Evolutionary conservation across 164 flowering plant species (phyloP).

Genomic region (Dillenia turbinata): DNA sequence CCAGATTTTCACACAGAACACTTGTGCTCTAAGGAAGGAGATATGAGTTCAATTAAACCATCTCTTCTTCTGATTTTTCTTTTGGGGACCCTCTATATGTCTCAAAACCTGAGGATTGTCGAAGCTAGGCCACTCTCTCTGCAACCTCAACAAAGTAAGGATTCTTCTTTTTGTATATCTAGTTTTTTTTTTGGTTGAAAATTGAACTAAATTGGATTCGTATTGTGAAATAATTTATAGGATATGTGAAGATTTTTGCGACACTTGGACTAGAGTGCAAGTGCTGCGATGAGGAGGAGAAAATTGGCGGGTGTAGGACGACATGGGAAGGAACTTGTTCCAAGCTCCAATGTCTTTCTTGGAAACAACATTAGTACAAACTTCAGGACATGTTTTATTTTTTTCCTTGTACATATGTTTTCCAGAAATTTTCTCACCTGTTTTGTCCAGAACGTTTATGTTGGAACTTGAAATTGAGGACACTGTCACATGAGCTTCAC

Average conservation of each 20-base stretch:
- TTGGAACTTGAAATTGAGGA: no score
- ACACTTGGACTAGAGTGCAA: slow-evolving; percentile 37
- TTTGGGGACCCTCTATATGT: not conserved
- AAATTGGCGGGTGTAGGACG: slow-evolving; percentile 20
- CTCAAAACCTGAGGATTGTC: not conserved
- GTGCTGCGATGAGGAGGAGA: slow-evolving; percentile 30
- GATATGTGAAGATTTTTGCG: slow-evolving; percentile 12
- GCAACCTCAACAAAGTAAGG: slow-evolving; percentile 1
- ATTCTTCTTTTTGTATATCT: slow-evolving; percentile 1
- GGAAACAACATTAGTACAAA: slow-evolving; percentile 23
- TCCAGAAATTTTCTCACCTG: no score
- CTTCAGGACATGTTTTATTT: no score
- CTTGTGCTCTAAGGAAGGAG: not conserved
- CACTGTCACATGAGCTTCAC: no score
- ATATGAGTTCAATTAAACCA: slow-evolving; percentile 2
- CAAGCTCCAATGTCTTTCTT: slow-evolving; percentile 39
- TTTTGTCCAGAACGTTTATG: no score
- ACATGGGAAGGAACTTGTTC: slow-evolving; percentile 31
- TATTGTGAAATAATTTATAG: slow-evolving; percentile 6
- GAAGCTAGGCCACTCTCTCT: not conserved
- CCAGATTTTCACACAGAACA: not conserved
- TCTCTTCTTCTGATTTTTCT: slow-evolving; percentile 1
- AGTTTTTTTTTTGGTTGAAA: not conserved
- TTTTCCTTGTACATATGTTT: no score
- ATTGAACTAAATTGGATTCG: no score